Percentiles rank a stretch among this genome's conserved stretches.
phyloP scores from a whole-genome alignment of 768 basidiomycete species.

The Collybiopsis confluens region DNA sequence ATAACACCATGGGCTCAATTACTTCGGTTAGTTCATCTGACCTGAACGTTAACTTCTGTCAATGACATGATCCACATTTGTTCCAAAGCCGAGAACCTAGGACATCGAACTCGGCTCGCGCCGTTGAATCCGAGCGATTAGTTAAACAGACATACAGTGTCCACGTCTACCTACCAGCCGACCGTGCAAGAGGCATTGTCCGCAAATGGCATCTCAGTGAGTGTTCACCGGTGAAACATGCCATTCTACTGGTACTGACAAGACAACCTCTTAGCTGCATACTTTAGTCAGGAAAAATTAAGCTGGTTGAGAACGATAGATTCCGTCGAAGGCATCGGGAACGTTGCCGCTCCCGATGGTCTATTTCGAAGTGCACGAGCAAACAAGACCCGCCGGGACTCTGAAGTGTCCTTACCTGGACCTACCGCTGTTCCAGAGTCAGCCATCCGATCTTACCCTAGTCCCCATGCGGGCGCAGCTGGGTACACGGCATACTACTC shows the following conservation, averaged over 20 bases:
- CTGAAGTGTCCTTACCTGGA: constrained; percentile 22
- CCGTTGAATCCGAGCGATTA: constrained; percentile 51
- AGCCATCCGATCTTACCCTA: background rate
- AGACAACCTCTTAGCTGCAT: constrained; percentile 60
- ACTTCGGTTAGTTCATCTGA: constrained; percentile 47
- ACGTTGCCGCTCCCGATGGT: constrained; percentile 66
- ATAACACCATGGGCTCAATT: constrained; percentile 74
- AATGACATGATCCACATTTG: constrained; percentile 1
- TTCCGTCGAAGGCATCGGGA: constrained; percentile 60
- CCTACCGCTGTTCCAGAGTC: background rate
- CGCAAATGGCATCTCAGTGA: constrained; percentile 85
- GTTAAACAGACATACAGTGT: constrained; percentile 87
- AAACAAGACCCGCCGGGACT: constrained; percentile 54
- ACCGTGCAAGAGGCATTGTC: constrained; percentile 45
- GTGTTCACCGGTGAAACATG: constrained; percentile 22
- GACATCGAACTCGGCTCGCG: constrained; percentile 16
- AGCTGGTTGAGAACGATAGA: constrained; percentile 71
- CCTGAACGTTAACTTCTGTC: constrained; percentile 6
- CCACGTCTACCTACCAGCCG: constrained; percentile 58
- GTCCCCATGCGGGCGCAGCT: constrained; percentile 16
- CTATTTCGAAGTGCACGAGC: constrained; percentile 78
- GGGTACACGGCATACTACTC: constrained; percentile 21
- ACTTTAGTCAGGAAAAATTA: constrained; percentile 76
- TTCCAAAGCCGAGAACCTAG: constrained; percentile 13
- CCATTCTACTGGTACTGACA: constrained; percentile 9